A percentile compares a stretch with the other conserved stretches of the same genome.
phyloP scores from a whole-genome alignment of 768 basidiomycete genomes.

The Cystoderma amianthinum region DNA sequence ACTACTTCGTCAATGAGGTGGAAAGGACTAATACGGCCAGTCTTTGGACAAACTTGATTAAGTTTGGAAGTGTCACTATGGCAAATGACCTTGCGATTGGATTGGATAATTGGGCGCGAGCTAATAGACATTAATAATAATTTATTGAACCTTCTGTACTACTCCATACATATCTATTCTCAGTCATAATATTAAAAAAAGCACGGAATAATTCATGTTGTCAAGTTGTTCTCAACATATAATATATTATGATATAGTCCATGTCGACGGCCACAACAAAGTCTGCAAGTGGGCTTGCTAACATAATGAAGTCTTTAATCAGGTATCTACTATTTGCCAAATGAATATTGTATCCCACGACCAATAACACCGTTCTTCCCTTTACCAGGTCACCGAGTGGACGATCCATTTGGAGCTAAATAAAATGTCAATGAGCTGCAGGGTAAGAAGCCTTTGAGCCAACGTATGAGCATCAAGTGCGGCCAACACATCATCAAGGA shows the following conservation, averaged over 20 bases:
- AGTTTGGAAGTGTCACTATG: too few relatives aligned
- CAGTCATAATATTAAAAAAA: too few relatives aligned
- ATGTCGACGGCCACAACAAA: slow-evolving; percentile 1
- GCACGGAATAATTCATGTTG: too few relatives aligned
- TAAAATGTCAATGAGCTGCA: slow-evolving; percentile 5
- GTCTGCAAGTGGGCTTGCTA: slow-evolving; percentile 2
- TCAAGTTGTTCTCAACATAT: too few relatives aligned
- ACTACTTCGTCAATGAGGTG: too few relatives aligned
- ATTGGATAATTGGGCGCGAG: too few relatives aligned
- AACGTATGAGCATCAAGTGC: slow-evolving; percentile 41
- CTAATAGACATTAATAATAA: too few relatives aligned
- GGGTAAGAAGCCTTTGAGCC: slow-evolving; percentile 6
- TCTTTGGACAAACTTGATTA: too few relatives aligned
- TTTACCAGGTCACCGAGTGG: slow-evolving; percentile 64
- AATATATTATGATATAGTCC: not conserved
- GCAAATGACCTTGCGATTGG: too few relatives aligned
- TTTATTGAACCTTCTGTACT: too few relatives aligned
- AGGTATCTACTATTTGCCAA: not conserved
- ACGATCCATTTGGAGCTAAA: slow-evolving; percentile 70
- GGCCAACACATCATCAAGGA: slow-evolving; percentile 70
- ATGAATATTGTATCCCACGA: slow-evolving; percentile 28
- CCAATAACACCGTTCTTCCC: slow-evolving; percentile 74
- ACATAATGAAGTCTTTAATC: not conserved
- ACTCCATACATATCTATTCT: too few relatives aligned
- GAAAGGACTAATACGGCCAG: too few relatives aligned